Evolutionary conservation across 768 basidiomycete genomes (phyloP).

Genomic region (Termitomyces heimii): DNA sequence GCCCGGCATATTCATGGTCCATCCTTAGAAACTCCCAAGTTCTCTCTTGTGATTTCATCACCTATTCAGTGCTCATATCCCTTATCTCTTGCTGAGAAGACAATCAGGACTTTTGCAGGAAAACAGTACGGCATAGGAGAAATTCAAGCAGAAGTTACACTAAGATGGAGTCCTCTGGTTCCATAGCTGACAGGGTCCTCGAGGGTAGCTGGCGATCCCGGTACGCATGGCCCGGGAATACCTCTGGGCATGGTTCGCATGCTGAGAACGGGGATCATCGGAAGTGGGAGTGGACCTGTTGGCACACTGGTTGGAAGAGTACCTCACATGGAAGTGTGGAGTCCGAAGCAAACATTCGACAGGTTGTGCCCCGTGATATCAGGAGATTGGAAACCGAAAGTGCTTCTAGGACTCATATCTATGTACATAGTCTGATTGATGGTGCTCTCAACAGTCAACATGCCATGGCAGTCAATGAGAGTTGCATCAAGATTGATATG

Average conservation of each 20-base stretch:
- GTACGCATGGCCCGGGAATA: neutral
- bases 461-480: neutral
- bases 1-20: neutral
- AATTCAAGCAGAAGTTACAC: neutral
- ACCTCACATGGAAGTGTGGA: neutral
- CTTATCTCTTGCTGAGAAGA: neutral
- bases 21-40: neutral
- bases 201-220: neutral
- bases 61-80: neutral
- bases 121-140: neutral
- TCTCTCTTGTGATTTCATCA: neutral
- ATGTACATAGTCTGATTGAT: neutral
- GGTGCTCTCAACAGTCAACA: neutral
- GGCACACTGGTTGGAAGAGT: neutral
- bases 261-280: neutral
- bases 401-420: neutral
- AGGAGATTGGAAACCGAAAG: neutral
- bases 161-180: neutral
- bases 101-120: neutral
- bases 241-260: neutral
- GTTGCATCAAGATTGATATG: neutral
- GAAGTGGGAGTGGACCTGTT: neutral
- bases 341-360: too few species aligned
- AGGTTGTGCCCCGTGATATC: neutral
- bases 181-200: too few species aligned